Evolutionary conservation across 2,329 filamentous ascomycete species (phyloP).

Genomic region (Aspergillus sergii): DNA sequence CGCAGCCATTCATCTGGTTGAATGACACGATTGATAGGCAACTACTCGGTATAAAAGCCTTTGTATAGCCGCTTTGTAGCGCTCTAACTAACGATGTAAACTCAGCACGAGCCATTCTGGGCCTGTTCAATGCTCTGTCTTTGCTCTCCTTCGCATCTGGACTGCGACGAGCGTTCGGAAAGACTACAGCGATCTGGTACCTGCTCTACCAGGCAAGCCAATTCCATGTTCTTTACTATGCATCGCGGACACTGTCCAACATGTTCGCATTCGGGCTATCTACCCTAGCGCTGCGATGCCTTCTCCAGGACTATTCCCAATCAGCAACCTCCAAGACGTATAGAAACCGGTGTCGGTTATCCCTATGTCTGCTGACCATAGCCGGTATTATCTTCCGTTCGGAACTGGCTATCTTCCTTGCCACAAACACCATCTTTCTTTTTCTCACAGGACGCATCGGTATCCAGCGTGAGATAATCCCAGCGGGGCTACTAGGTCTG

Average conservation of each 20-base stretch:
- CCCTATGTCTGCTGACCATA: conserved; percentile 75
- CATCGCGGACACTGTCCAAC: conserved; percentile 87
- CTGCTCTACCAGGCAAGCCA: conserved; percentile 75
- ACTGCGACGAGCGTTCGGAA: conserved; percentile 69
- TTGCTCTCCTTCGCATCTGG: conserved; percentile 67
- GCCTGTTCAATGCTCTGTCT: conserved; percentile 71
- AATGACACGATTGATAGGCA: conserved; percentile 61
- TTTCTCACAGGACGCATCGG: conserved; percentile 59
- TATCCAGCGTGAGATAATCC: conserved; percentile 59
- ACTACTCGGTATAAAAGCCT: conserved; percentile 51
- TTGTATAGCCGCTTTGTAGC: neutral
- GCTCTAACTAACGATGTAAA: neutral
- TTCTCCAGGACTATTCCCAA: conserved; percentile 48
- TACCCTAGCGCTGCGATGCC: conserved; percentile 47
- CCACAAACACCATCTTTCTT: conserved; percentile 66
- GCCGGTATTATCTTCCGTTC: conserved; percentile 85
- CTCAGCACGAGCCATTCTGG: conserved; percentile 73
- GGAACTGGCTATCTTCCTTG: conserved; percentile 81
- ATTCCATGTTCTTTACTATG: conserved; percentile 93
- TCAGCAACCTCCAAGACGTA: conserved; percentile 24
- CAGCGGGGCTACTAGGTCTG: conserved; percentile 67
- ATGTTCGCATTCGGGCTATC: conserved; percentile 87
- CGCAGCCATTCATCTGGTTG: conserved; percentile 65
- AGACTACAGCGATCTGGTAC: conserved; percentile 74
- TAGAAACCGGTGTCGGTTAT: conserved; percentile 59